Conservation (phyloP, 768 basidiomycete genomes). For the Xerocomellus intermedius region DNA sequence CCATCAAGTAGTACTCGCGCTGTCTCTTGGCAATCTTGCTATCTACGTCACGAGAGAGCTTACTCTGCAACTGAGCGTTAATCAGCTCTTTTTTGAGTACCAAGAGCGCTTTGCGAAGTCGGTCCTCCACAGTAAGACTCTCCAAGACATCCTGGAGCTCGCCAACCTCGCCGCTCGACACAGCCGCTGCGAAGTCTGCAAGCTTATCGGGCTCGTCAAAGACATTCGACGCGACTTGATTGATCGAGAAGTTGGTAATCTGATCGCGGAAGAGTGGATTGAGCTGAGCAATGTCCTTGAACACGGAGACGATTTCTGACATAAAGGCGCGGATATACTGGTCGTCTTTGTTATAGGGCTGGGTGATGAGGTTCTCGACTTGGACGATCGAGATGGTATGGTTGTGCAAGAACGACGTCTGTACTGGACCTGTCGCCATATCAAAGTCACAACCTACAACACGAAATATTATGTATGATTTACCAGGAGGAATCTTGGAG, state of each 20-base stretch:
- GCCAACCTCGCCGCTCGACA: conserved; percentile 86
- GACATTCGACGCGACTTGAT: conserved; percentile 87
- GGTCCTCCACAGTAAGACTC: conserved; percentile 79
- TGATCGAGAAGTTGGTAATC: conserved; percentile 94
- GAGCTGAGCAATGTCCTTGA: conserved; percentile 97
- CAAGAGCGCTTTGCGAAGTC: conserved; percentile 84
- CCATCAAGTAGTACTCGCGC: conserved; percentile 94
- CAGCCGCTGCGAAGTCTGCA: conserved; percentile 96
- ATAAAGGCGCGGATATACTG: conserved; percentile 95
- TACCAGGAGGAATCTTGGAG: conserved; percentile 26
- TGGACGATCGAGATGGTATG: conserved; percentile 86
- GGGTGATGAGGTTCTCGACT: conserved; percentile 77
- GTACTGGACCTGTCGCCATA: conserved; percentile 51
- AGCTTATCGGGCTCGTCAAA: conserved; percentile 98
- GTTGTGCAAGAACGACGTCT: conserved; percentile 82
- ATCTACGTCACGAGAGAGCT: conserved; percentile 91
- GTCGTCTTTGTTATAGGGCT: conserved; percentile 87
- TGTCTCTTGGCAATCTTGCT: conserved; percentile 93
- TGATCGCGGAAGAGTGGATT: conserved; percentile 98
- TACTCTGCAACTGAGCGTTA: conserved; percentile 92
- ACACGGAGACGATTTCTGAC: conserved; percentile 93
- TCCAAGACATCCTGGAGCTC: conserved; percentile 95
- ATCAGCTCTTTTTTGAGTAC: conserved; percentile 98
- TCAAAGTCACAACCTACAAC: neutral
- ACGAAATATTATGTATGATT: neutral